Evolutionary conservation across 2,329 filamentous ascomycete genomes (phyloP), one percentile per base, ranked within the genome.

Genomic region (Sporothrix brunneoviolacea): DNA sequence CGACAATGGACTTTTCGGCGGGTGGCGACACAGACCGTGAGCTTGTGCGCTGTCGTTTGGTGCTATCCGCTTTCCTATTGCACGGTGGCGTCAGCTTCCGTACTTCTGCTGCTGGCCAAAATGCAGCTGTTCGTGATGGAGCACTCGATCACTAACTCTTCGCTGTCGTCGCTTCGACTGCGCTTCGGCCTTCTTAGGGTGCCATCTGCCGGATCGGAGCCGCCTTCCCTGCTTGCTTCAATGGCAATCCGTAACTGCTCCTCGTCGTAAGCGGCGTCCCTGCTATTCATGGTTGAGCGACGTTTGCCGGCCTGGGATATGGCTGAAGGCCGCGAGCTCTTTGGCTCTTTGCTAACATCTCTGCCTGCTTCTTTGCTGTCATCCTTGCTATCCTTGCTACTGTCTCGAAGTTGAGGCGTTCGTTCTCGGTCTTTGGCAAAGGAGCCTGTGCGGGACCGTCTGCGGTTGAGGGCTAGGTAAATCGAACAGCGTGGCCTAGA

Each of bases 241-340:
- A 98, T 90, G 27, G 91, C 93, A 58, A 87, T 82, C 49, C 90
- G 82, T 35, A 98, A 84, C 65, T 94, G 89, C 60, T 95, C 91
- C 68, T 98, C 93, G 57, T 97, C 91, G 60, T 97, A 97, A 19
- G 90, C 91, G 37, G 91, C 91, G 65, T 90, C 86, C 55, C 91
- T 83, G 65, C 93, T 98, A 64, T 97, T 95, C 89, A 97, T 96
- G 7, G 93, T 98, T 18, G 90, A 95, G 24, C 93, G 81, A 53
- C 93, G 82, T 66, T 96, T 97, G 33, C 84, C 82, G 47, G 80
- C 77, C 48, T 81, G 76, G 38, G 69, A 70, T 10, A 69, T 64
- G 1, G 73, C 69, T 9, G 72, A 73, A 48, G 72, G 72, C 42
- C 74, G 80, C 57, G 70, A 79, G 63, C 38, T 48, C 21, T 44